Evolutionary conservation across 1,284 basidiomycete genomes (phyloP).

Genomic region (Apiotrichum brassicae): DNA sequence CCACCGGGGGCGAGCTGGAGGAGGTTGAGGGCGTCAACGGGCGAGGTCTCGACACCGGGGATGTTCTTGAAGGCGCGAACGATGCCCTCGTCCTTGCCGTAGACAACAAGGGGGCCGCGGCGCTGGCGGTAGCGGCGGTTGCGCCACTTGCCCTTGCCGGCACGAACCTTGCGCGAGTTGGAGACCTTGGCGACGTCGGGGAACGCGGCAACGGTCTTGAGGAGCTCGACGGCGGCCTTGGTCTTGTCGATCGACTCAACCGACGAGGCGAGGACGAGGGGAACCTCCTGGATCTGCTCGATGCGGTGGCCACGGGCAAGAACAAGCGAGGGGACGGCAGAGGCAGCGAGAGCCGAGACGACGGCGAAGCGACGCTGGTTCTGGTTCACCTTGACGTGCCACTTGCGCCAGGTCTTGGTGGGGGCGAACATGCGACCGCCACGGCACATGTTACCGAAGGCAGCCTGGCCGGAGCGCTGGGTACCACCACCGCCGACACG

Average conservation of each 20-base stretch:
- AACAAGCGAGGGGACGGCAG: conserved; percentile 95
- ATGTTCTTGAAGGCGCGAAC: conserved; percentile 98
- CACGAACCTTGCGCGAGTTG: conserved; percentile 93
- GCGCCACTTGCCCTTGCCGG: conserved; percentile 96
- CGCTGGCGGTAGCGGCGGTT: conserved; percentile 96
- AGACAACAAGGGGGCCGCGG: conserved; percentile 95
- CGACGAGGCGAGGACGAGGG: conserved; percentile 76
- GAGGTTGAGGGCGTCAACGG: conserved; percentile 90
- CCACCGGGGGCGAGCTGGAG: conserved; percentile 99
- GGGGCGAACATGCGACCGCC: conserved; percentile 99
- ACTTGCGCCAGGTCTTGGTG: conserved; percentile 99
- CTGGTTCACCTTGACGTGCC: conserved; percentile 99
- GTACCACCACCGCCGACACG: conserved; percentile 99
- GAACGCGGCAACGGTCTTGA: conserved; percentile 89
- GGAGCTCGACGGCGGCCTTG: conserved; percentile 91
- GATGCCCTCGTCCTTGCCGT: conserved; percentile 96
- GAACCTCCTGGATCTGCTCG: conserved; percentile 94
- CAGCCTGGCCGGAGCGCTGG: conserved; percentile 96
- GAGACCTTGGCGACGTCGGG: conserved; percentile 92
- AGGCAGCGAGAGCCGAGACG: conserved; percentile 95
- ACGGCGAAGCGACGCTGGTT: conserved; percentile 98
- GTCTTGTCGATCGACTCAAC: conserved; percentile 91
- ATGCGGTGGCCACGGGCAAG: conserved; percentile 99
- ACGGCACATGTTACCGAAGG: conserved; percentile 99
- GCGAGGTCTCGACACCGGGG: conserved; percentile 96